Percentiles rank a stretch among this genome's conserved stretches.
Evolutionary conservation across 805 yeast genomes (phyloP).

Genomic region (Teunomyces lycoperdinae): DNA sequence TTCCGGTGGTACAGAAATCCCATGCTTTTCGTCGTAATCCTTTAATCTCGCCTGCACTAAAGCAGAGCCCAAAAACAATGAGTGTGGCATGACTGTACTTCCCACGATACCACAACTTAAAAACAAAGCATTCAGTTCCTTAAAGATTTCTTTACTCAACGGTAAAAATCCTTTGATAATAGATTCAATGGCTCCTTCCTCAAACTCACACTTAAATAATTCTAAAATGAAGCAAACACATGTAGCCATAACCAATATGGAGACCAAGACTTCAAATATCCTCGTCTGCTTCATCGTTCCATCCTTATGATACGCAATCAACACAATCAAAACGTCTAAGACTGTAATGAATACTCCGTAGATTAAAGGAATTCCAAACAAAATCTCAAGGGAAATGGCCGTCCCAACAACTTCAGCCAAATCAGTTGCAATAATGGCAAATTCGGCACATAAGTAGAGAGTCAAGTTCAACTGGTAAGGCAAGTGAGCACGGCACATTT

Average conservation of each 20-base stretch:
- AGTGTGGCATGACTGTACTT: constrained; percentile 48
- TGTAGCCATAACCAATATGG: constrained; percentile 66
- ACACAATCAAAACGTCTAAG: constrained; percentile 72
- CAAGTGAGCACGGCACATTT: constrained; percentile 71
- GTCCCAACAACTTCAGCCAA: constrained; percentile 94
- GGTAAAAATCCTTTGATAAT: constrained; percentile 74
- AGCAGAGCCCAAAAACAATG: constrained; percentile 43
- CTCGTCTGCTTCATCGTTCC: constrained; percentile 75
- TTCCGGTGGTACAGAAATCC: constrained; percentile 9
- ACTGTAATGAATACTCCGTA: constrained; percentile 79
- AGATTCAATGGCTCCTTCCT: constrained; percentile 49
- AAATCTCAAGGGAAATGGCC: constrained; percentile 77
- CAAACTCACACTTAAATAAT: constrained; percentile 51
- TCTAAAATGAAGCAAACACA: constrained; percentile 75
- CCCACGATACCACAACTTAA: constrained; percentile 46
- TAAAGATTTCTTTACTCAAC: constrained; percentile 24
- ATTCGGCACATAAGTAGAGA: constrained; percentile 71
- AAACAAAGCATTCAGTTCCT: constrained; percentile 38
- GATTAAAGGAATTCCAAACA: constrained; percentile 69
- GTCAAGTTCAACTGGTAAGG: constrained; percentile 63
- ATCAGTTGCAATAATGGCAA: constrained; percentile 90
- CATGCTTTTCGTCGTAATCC: constrained; percentile 38
- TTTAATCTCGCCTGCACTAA: constrained; percentile 43
- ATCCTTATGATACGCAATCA: constrained; percentile 72
- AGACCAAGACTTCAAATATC: constrained; percentile 73